Conservation (phyloP, 2,329 filamentous ascomycete species). For the Colletotrichum theobromicola region DNA sequence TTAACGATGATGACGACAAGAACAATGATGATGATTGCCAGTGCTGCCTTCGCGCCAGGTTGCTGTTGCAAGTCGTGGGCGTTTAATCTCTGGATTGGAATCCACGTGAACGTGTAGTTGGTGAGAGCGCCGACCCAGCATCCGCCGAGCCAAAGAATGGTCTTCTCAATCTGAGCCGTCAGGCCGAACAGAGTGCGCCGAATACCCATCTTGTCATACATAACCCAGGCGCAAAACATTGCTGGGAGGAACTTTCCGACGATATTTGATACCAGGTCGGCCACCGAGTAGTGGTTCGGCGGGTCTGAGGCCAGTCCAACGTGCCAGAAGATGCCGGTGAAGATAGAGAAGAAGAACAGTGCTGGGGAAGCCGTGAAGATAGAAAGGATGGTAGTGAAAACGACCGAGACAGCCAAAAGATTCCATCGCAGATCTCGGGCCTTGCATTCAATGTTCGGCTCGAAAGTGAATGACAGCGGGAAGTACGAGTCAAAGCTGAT, state of each 20-base stretch:
- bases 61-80: constrained; percentile 87
- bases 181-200: constrained; percentile 73
- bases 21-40: constrained; percentile 77
- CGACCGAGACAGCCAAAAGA: constrained; percentile 79
- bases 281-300: constrained; percentile 70
- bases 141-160: constrained; percentile 85
- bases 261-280: constrained; percentile 77
- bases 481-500: constrained; percentile 87
- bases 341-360: constrained; percentile 85
- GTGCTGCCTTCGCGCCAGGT: constrained; percentile 83
- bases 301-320: constrained; percentile 90
- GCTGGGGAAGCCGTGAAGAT: constrained; percentile 80
- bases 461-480: constrained; percentile 83
- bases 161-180: constrained; percentile 87
- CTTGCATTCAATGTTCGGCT: constrained; percentile 67
- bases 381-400: constrained; percentile 78
- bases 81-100: constrained; percentile 92
- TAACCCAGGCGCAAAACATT: constrained; percentile 84
- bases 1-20: constrained; percentile 71
- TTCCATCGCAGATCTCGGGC: constrained; percentile 85
- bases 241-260: constrained; percentile 86
- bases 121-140: constrained; percentile 92
- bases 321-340: constrained; percentile 85
- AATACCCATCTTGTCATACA: constrained; percentile 84
- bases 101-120: constrained; percentile 94